Evolutionary conservation across 148 eudicot species (phyloP).

Genomic region (Polygonum aviculare): DNA sequence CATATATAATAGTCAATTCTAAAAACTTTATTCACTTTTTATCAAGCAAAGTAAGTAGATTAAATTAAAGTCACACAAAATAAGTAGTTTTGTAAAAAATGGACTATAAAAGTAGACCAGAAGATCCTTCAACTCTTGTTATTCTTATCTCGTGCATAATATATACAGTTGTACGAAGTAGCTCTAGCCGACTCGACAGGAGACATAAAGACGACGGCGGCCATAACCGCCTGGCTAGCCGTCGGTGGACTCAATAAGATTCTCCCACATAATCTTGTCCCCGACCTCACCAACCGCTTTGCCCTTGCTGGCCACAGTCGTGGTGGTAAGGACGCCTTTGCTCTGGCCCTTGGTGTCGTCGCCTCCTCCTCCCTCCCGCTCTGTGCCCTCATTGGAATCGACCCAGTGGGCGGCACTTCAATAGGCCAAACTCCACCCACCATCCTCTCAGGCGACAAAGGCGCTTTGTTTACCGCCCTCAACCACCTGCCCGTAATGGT

Average conservation of each 20-base stretch:
- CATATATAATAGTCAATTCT: too few species aligned
- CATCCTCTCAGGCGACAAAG: not conserved
- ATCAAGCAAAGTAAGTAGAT: too few species aligned
- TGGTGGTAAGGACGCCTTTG: slow-evolving; percentile 48
- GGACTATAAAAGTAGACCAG: too few species aligned
- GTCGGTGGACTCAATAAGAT: slow-evolving; percentile 14
- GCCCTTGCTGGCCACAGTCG: slow-evolving; percentile 44
- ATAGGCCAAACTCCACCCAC: not conserved
- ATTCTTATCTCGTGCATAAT: not conserved
- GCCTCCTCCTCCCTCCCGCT: slow-evolving; percentile 14
- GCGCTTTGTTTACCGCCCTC: not conserved
- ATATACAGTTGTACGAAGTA: not conserved
- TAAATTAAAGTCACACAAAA: too few species aligned
- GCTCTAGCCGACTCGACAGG: not conserved
- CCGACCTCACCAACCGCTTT: slow-evolving; percentile 20
- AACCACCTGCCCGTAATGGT: not conserved
- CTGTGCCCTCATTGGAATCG: slow-evolving; percentile 33
- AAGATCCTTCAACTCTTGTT: too few species aligned
- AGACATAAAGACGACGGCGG: slow-evolving; percentile 25
- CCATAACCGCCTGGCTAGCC: slow-evolving; percentile 28
- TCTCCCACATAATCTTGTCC: slow-evolving; percentile 22
- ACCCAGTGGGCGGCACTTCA: slow-evolving; percentile 37
- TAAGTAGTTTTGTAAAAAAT: too few species aligned
- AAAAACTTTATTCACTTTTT: too few species aligned
- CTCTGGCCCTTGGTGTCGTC: slow-evolving; percentile 26